A percentile compares a stretch with the other conserved stretches of the same genome.
Evolutionary conservation across 2,329 filamentous ascomycete genomes (phyloP).

Genomic region (Penicillium sp.): DNA sequence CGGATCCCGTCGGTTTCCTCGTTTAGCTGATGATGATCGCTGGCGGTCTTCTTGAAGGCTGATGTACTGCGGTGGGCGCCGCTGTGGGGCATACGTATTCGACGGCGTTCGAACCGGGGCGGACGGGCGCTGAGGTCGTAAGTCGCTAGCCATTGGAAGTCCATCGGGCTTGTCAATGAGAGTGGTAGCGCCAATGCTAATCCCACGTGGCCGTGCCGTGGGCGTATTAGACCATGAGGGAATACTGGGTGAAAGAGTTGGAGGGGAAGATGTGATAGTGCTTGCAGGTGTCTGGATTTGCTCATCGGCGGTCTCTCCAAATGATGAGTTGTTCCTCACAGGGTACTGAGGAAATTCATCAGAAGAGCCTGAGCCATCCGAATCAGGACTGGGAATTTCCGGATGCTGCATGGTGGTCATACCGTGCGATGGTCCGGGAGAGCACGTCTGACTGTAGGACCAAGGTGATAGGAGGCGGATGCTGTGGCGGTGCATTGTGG

Average conservation of each 20-base stretch:
- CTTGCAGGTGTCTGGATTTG: slow-evolving; percentile 31
- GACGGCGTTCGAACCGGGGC: slow-evolving; percentile 71
- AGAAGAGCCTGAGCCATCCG: slow-evolving; percentile 42
- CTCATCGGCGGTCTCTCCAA: slow-evolving; percentile 31
- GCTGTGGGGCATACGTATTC: slow-evolving; percentile 69
- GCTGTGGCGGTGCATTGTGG: slow-evolving; percentile 20
- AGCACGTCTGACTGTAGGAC: slow-evolving; percentile 6
- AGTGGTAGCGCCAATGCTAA: slow-evolving; percentile 41
- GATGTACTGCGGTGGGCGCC: slow-evolving; percentile 53
- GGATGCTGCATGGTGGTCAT: slow-evolving; percentile 42
- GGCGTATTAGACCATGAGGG: slow-evolving; percentile 38
- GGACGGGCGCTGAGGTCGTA: slow-evolving; percentile 63
- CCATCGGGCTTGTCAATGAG: slow-evolving; percentile 43
- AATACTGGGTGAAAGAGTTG: slow-evolving; percentile 25
- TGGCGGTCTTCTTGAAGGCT: slow-evolving; percentile 49
- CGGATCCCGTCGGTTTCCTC: slow-evolving; percentile 58
- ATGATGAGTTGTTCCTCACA: slow-evolving; percentile 30
- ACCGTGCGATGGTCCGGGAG: slow-evolving; percentile 17
- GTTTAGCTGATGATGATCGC: slow-evolving; percentile 56
- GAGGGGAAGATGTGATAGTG: slow-evolving; percentile 35
- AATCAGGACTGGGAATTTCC: slow-evolving; percentile 41
- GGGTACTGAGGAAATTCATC: slow-evolving; percentile 41
- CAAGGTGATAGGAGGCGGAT: slow-evolving; percentile 22
- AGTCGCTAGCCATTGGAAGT: slow-evolving; percentile 30
- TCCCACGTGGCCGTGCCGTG: slow-evolving; percentile 41